These are phyloP conservation scores for Neurospora sp. DNA, from an alignment of 2,329 filamentous ascomycete genomes.

Conservation along the genomic window DNA sequence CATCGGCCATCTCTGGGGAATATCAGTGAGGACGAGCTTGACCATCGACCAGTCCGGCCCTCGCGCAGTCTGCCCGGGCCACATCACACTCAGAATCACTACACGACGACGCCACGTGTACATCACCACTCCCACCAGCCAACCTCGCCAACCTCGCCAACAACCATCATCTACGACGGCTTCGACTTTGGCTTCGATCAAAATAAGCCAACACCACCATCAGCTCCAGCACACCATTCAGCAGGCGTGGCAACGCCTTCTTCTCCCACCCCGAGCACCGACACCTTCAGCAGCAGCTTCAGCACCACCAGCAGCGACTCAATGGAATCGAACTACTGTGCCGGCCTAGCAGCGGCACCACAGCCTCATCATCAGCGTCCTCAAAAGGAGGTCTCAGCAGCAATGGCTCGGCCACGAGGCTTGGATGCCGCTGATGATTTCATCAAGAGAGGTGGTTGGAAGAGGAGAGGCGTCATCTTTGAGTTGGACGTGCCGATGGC, in stretches of 20 bases:
- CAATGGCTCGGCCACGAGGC: not conserved
- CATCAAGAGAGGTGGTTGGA: conserved; percentile 27
- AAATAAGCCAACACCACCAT: not conserved
- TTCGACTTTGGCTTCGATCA: conserved; percentile 26
- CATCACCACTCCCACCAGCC: conserved; percentile 1
- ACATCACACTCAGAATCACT: conserved; percentile 8
- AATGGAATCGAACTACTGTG: not conserved
- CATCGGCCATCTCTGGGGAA: conserved; percentile 2
- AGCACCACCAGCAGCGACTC: conserved; percentile 1
- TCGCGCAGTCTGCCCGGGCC: conserved; percentile 5
- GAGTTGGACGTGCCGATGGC: conserved; percentile 11
- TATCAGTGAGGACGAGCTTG: not conserved
- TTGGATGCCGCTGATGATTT: conserved; percentile 18
- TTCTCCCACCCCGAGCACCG: conserved; percentile 12
- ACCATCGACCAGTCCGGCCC: not conserved
- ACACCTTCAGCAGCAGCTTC: conserved; percentile 7
- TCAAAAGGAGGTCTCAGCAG: not conserved
- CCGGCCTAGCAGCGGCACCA: conserved; percentile 4
- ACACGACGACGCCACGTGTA: conserved; percentile 1
- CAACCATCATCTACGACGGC: conserved; percentile 21
- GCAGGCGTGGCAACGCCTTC: not conserved
- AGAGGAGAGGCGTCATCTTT: conserved; percentile 27
- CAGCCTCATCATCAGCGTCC: not conserved
- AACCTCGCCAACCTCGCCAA: conserved; percentile 8
- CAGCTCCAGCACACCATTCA: not conserved